A percentile compares a stretch with the other conserved stretches of the same genome.
Evolutionary conservation across 805 yeast species (phyloP).

Genomic region (Zygosaccharomyces siamensis): DNA sequence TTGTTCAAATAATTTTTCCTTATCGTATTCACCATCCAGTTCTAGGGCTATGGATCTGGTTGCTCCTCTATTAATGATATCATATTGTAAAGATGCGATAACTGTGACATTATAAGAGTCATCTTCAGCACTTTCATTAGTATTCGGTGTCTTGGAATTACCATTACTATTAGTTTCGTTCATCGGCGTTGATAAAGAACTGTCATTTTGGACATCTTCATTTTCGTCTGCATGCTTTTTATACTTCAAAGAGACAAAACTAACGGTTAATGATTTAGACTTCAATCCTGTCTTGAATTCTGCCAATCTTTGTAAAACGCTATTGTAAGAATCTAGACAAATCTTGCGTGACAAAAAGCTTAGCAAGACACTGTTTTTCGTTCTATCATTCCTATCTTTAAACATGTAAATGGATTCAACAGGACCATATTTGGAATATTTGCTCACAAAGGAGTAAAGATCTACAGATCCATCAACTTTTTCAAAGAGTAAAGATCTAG

Average conservation of each 20-base stretch:
- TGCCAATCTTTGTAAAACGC: constrained; percentile 34
- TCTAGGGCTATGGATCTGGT: constrained; percentile 28
- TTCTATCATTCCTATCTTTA: constrained; percentile 37
- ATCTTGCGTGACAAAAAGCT: constrained; percentile 34
- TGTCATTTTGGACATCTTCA: constrained; percentile 12
- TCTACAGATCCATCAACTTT: constrained; percentile 23
- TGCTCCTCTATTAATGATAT: constrained; percentile 25
- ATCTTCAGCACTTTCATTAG: constrained; percentile 19
- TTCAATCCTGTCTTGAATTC: constrained; percentile 37
- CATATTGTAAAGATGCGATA: constrained; percentile 15
- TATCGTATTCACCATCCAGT: constrained; percentile 12
- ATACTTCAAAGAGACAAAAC: constrained; percentile 34
- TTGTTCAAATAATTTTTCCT: constrained; percentile 14
- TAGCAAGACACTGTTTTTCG: constrained; percentile 25
- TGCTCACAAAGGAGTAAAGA: constrained; percentile 31
- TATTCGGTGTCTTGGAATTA: constrained; percentile 35
- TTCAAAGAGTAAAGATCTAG: constrained; percentile 30
- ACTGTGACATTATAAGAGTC: constrained; percentile 12
- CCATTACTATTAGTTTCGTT: no score
- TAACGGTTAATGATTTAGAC: constrained; percentile 38
- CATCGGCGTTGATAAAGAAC: constrained; percentile 7
- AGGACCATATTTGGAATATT: constrained; percentile 53
- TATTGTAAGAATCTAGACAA: constrained; percentile 38
- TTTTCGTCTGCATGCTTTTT: constrained; percentile 26
- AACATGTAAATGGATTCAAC: constrained; percentile 51